Evolutionary conservation across 2,329 filamentous ascomycete genomes (phyloP).

Genomic region (Thelonectria olida): DNA sequence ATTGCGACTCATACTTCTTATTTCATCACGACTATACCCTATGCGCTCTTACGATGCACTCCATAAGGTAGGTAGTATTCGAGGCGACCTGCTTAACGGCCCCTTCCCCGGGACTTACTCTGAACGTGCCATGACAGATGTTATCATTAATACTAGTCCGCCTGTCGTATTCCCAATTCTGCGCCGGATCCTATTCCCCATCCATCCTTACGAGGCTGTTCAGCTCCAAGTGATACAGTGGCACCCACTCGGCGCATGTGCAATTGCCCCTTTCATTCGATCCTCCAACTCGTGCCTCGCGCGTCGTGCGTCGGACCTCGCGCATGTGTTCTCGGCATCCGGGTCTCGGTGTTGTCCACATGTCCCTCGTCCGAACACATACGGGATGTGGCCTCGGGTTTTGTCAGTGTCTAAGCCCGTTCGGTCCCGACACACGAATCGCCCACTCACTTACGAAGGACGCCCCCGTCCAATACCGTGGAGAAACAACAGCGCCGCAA

Average conservation of each 20-base stretch:
- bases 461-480: neutral
- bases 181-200: neutral
- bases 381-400: too few species aligned
- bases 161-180: constrained; percentile 9
- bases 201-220: constrained; percentile 1
- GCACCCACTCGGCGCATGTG: neutral
- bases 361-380: neutral
- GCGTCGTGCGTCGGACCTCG: neutral
- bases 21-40: neutral
- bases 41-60: constrained; percentile 5
- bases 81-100: neutral
- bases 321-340: neutral
- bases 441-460: too few species aligned
- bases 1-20: too few species aligned
- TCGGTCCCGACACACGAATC: too few species aligned
- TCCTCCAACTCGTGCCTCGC: too few species aligned
- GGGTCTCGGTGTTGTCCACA: neutral
- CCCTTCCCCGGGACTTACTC: too few species aligned
- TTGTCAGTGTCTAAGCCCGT: too few species aligned
- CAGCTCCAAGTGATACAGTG: neutral
- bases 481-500: neutral
- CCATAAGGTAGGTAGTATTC: neutral
- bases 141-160: neutral
- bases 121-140: neutral
- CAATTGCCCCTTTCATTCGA: neutral